Percentiles rank a stretch among this genome's conserved stretches.
phyloP scores from a whole-genome alignment of 2,329 filamentous ascomycete genomes.

The Ophiostoma pallidulum region DNA sequence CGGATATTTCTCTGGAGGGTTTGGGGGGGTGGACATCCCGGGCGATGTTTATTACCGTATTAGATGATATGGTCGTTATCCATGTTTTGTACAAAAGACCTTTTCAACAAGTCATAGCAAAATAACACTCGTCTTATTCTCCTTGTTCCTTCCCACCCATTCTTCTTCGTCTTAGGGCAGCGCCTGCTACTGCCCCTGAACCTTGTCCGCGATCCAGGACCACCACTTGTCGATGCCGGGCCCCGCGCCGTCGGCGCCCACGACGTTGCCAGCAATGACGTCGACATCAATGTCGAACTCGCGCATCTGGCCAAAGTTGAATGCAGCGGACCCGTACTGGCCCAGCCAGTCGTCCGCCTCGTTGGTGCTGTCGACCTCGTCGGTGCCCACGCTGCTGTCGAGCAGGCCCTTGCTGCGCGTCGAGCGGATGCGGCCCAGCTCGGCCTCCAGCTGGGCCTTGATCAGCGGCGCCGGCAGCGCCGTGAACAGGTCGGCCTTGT shows the following conservation, averaged over 20 bases:
- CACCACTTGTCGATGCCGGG: slow-evolving; percentile 79
- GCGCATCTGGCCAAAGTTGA: slow-evolving; percentile 72
- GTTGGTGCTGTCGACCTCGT: slow-evolving; percentile 38
- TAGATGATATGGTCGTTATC: too few relatives aligned
- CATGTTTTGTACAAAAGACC: too few relatives aligned
- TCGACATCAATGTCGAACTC: slow-evolving; percentile 74
- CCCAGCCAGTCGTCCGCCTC: slow-evolving; percentile 82
- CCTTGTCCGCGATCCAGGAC: slow-evolving; percentile 72
- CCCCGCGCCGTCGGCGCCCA: slow-evolving; percentile 47
- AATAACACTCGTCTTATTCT: too few relatives aligned
- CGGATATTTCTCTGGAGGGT: too few relatives aligned
- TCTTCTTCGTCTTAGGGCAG: background rate
- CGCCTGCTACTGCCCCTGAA: slow-evolving; percentile 36
- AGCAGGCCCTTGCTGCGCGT: slow-evolving; percentile 72
- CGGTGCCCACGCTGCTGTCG: slow-evolving; percentile 66
- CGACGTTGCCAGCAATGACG: slow-evolving; percentile 65
- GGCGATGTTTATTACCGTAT: too few relatives aligned
- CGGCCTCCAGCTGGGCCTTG: slow-evolving; percentile 63
- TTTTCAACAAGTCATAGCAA: too few relatives aligned
- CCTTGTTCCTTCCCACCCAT: too few relatives aligned
- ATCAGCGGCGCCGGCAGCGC: slow-evolving; percentile 73
- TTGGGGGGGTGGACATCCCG: too few relatives aligned
- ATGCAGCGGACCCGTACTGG: slow-evolving; percentile 65
- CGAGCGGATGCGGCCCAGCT: slow-evolving; percentile 67
- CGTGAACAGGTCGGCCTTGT: slow-evolving; percentile 94